These are phyloP conservation scores for Trifolium subterraneum DNA, from an alignment of 306 rosid genomes.

Conservation along the genomic window DNA sequence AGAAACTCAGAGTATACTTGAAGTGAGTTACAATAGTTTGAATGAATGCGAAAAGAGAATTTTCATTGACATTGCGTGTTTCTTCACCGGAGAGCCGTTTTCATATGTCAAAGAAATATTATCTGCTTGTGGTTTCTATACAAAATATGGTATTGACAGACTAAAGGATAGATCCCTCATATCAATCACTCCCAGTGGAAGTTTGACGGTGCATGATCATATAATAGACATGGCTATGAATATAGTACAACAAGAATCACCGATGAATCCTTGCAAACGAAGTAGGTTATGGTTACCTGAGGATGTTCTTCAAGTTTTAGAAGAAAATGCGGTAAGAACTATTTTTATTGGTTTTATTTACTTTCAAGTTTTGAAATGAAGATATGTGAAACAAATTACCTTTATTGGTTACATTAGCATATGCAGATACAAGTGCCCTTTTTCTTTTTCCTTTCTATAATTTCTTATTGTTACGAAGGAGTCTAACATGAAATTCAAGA, in stretches of 20 bases:
- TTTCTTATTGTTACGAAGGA: neutral
- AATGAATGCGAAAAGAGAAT: neutral
- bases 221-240: conserved; percentile 10
- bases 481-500: no score
- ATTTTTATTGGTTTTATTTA: neutral
- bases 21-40: conserved; percentile 10
- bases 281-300: conserved; percentile 6
- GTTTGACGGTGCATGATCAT: neutral
- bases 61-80: neutral
- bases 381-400: neutral
- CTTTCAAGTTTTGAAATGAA: neutral
- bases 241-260: neutral
- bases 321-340: neutral
- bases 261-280: neutral
- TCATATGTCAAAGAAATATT: neutral
- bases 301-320: conserved; percentile 7
- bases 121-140: neutral
- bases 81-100: neutral
- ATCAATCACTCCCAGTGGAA: conserved; percentile 8
- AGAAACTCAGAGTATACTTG: conserved; percentile 14
- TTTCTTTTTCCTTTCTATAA: neutral
- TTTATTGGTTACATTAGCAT: neutral
- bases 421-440: neutral
- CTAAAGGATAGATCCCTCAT: neutral
- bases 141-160: neutral